A percentile compares a stretch with the other conserved stretches of the same genome.
Evolutionary conservation across 2,329 filamentous ascomycete genomes (phyloP).

Genomic region (Diaporthe sp.): DNA sequence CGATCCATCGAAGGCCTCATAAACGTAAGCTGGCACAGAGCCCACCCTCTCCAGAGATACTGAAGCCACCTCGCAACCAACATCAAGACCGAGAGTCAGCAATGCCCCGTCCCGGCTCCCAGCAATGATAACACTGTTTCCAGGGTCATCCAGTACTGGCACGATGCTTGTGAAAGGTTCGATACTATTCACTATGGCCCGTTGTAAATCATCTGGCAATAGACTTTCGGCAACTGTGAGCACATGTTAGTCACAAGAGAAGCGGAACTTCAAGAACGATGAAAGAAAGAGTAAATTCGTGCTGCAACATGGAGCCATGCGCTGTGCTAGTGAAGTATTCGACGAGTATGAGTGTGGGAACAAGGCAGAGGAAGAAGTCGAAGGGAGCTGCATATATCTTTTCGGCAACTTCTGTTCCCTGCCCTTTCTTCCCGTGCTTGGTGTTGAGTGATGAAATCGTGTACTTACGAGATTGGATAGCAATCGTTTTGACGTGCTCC

Average conservation of each 20-base stretch:
- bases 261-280: neutral
- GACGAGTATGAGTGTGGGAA: neutral
- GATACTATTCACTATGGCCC: neutral
- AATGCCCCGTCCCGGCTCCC: conserved; percentile 69
- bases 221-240: neutral
- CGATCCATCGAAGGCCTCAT: conserved; percentile 44
- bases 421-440: neutral
- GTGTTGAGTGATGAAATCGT: too few relatives aligned
- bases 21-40: conserved; percentile 47
- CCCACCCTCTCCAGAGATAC: conserved; percentile 47
- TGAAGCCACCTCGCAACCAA: conserved; percentile 42
- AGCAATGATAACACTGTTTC: conserved; percentile 53
- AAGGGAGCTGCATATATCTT: too few relatives aligned
- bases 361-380: neutral
- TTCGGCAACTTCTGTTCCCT: neutral
- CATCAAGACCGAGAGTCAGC: conserved; percentile 53
- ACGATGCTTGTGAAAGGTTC: conserved; percentile 62
- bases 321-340: neutral
- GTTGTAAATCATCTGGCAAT: neutral
- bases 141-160: conserved; percentile 47
- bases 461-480: conserved; percentile 38
- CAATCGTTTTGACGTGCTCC: conserved; percentile 1
- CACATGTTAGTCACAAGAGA: neutral
- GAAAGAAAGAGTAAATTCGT: neutral
- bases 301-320: neutral